A percentile compares a stretch with the other conserved stretches of the same genome.
phyloP scores from a whole-genome alignment of 768 basidiomycete genomes.

The Mycena vulgaris region DNA sequence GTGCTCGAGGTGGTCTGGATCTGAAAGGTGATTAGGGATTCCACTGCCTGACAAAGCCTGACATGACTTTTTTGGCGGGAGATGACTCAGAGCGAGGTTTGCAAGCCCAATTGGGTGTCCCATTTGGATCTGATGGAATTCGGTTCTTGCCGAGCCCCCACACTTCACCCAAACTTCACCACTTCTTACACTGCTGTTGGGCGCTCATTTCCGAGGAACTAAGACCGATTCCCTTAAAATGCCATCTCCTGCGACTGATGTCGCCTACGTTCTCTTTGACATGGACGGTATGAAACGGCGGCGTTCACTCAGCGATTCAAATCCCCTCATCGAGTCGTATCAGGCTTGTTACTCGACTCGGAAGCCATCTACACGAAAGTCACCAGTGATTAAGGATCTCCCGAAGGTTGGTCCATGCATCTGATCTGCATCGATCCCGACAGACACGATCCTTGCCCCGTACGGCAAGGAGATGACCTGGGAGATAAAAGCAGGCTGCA shows the following conservation, averaged over 20 bases:
- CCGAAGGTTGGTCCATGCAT: neutral
- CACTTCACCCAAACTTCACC: too few species aligned
- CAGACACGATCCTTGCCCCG: conserved; percentile 80
- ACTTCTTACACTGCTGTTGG: too few species aligned
- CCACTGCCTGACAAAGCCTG: too few species aligned
- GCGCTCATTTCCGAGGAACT: too few species aligned
- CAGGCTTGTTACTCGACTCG: conserved; percentile 81
- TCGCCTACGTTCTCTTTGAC: conserved; percentile 81
- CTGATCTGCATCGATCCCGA: conserved; percentile 3
- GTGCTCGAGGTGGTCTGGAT: too few species aligned
- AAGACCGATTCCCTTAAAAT: too few species aligned
- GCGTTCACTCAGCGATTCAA: neutral
- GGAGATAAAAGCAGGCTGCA: conserved; percentile 91
- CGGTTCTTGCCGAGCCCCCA: too few species aligned
- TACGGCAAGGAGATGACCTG: conserved; percentile 88
- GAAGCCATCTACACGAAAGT: conserved; percentile 84
- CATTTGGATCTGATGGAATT: too few species aligned
- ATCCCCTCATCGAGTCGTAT: neutral
- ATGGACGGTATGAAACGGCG: conserved; percentile 69
- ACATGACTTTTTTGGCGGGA: too few species aligned
- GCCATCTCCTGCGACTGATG: neutral
- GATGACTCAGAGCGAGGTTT: too few species aligned
- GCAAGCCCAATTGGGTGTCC: too few species aligned
- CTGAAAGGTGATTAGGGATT: too few species aligned
- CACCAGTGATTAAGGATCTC: conserved; percentile 68